Evolutionary conservation across 164 flowering plant genomes (phyloP), one percentile per base, ranked within the genome.

Genomic region (Cinnamomum micranthum): DNA sequence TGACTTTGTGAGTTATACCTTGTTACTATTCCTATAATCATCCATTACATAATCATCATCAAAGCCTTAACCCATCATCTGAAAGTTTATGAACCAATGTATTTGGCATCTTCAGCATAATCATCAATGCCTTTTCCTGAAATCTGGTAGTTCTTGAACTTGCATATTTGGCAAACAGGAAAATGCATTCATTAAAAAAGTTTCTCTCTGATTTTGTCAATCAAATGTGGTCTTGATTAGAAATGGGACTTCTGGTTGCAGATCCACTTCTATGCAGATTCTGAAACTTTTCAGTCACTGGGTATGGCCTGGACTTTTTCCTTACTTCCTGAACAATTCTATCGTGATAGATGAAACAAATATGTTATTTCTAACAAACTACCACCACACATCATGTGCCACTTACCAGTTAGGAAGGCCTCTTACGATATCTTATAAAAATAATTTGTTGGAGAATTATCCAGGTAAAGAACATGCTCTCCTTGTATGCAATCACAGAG

Each of bases 401-500:
- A 35, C 22, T 31, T 41, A 41, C 47, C 10, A 41, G 47, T 41
- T 41, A 41, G 11, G 47, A 6, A 41, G 47, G 11, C 2, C 10
- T 7, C 7, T 41, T 41, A 41, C 9, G 11, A 7, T 41, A 41
- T 41, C 47, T 72, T 72, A 28, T 51, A 52, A 20, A 66, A 41
- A 52, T 65, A 75, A 13, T 41, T 66, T 22, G 47, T 65, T 81
- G 23, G 50, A 65, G 27, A 78, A 58, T 74, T 77, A 78, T 83
- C 23, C 89, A 95, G 99, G 99, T 76, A 91, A 91, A 80, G 97
- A 95, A 67, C 98, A 92, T 79, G 95, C 98, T 7, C 92, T 95
- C 80, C 74, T 91, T 72, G 76, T 90, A 64, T 77, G 75, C 50
- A 95, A 95, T 80, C 99, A 95, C 86, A 86, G 77, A 79, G 92